Evolutionary conservation across 2,329 filamentous ascomycete species (phyloP).

Genomic region (Mycosphaerella sp.): DNA sequence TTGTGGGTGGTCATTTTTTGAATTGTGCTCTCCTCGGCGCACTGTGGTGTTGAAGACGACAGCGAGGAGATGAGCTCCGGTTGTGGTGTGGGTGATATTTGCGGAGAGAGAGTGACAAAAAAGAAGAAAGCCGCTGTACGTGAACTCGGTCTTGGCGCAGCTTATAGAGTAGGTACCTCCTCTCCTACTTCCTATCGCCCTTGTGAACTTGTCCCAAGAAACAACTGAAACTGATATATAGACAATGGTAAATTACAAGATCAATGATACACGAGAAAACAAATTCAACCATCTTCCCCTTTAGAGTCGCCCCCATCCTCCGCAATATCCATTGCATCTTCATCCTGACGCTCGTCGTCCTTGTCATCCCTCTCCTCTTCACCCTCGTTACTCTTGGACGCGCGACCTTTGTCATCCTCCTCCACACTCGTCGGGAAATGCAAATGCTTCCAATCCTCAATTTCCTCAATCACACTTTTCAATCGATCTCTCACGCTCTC

Average conservation of each 20-base stretch:
- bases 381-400: slow-evolving; percentile 13
- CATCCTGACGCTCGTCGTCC: slow-evolving; percentile 20
- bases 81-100: neutral
- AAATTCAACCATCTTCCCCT: slow-evolving; percentile 13
- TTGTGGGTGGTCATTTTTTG: slow-evolving; percentile 17
- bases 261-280: too few species aligned
- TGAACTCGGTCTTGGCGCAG: neutral
- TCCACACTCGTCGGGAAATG: slow-evolving; percentile 32
- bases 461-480: slow-evolving; percentile 83
- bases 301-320: slow-evolving; percentile 17
- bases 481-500: slow-evolving; percentile 90
- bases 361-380: slow-evolving; percentile 17
- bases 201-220: too few species aligned
- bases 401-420: slow-evolving; percentile 20
- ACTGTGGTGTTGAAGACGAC: slow-evolving; percentile 18
- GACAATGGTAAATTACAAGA: too few species aligned
- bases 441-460: slow-evolving; percentile 39
- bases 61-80: slow-evolving; percentile 32
- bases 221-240: too few species aligned
- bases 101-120: neutral
- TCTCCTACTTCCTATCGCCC: too few species aligned
- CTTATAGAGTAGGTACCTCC: too few species aligned
- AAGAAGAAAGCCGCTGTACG: neutral
- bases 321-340: slow-evolving; percentile 22
- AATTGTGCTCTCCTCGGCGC: slow-evolving; percentile 28